A percentile compares a stretch with the other conserved stretches of the same genome.
phyloP scores from a whole-genome alignment of 2,329 filamentous ascomycete genomes.

The Ceratocystis huliohia region DNA sequence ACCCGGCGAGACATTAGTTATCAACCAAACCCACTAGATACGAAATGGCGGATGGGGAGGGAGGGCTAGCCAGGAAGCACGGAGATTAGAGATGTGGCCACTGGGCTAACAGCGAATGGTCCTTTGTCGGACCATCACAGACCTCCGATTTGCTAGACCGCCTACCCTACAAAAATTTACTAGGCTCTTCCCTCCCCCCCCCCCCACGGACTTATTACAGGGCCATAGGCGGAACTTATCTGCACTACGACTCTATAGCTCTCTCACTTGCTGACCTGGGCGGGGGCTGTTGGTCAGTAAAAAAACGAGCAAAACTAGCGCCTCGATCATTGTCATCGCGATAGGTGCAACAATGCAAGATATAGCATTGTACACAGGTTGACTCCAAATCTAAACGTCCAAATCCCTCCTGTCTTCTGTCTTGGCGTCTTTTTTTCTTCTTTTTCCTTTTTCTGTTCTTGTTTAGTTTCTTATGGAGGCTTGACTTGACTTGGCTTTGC shows the following conservation, averaged over 20 bases:
- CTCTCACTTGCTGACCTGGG: not conserved
- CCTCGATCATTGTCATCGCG: not conserved
- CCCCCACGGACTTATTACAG: not conserved
- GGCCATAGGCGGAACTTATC: not conserved
- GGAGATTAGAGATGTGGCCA: not conserved
- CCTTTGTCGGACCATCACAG: not conserved
- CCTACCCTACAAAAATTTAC: not conserved
- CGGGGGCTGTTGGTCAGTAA: too few relatives aligned
- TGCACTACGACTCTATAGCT: not conserved
- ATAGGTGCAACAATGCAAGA: not conserved
- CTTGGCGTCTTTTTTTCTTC: not conserved
- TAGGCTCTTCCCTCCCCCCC: not conserved
- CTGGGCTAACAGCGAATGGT: not conserved
- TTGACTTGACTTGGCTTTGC: constrained; percentile 6
- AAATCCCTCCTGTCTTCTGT: not conserved
- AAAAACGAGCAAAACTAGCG: not conserved
- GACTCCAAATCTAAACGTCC: not conserved
- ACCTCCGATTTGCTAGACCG: not conserved
- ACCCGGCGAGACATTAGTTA: not conserved
- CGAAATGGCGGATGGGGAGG: not conserved
- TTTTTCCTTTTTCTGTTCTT: not conserved
- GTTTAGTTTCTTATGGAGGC: not conserved
- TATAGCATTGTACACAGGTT: not conserved
- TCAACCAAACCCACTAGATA: not conserved
- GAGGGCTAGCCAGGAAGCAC: not conserved